Base-by-base conservation (phyloP, 169 alveolate genomes). In the Theileria orientalis region DNA sequence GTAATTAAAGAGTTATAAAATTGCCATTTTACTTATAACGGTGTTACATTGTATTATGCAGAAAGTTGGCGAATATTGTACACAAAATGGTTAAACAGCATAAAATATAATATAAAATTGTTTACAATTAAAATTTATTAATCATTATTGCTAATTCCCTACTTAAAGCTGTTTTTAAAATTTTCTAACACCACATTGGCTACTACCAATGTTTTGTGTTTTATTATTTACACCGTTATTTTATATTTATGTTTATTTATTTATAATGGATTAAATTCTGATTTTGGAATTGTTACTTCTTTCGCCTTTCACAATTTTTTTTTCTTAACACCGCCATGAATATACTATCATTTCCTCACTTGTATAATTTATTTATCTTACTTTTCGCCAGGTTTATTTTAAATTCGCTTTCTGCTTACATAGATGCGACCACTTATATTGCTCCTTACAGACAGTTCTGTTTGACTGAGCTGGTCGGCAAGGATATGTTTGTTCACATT, bases 401-500 rank as follows among this genome's bases (percentile, higher is more conserved):
- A 54, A 54, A 54, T 7, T 19, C 63, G 11, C 23, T 8, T 27
- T 77, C 69, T 11, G 82, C 76, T 14, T 79, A 70, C 30, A 35
- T 82, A n/a, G 89, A 82, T 66, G 78, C 76, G 41, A 49, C 89
- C 1, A 74, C 84, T 0, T 70, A 16, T 1, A 37, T 82, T 7
- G 27, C 47, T 1, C 75, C 79, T 7, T 27, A 37, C 35, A 27
- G 63, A 40, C 51, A 62, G 51, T 23, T 74, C 7, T 82, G 89
- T 46, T 23, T 82, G n/a, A 33, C 74, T 1, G 89, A 82, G 57
- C 67, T 73, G 14, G 76, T 74, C 5, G 83, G 73, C 5, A 82
- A 82, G 74, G 89, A 82, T 37, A 82, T 82, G 89, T 82, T 61
- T 63, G 74, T 83, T 16, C 89, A 73, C 61, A 62, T 82, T 14